Base-by-base conservation (phyloP, 768 basidiomycete species). In the Harrya chromipes region DNA sequence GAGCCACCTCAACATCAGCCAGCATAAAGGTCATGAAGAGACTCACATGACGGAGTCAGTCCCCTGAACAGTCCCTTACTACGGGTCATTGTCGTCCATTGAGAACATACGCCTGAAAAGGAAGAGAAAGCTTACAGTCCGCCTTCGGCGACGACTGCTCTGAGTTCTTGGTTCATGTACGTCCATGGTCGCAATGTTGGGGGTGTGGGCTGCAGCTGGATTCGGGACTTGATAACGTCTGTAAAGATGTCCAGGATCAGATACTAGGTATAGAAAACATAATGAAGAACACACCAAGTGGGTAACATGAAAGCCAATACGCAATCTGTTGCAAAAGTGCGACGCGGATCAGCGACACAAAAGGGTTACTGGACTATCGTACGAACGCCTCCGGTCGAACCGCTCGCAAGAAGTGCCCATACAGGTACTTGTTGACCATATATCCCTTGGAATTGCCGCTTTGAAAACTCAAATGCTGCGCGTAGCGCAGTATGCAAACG, bases 231-330 rank as follows among this genome's bases (percentile, higher is more conserved):
- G 27, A 94, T 80, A 5, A 97, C 90, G 55, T 97, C 94, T 88
- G 33, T 19, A 12, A 17, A 24, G 31, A n/a, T 19, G 9, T 12
- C 10, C 0, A 2, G 23, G 43, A 19, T n/a, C 43, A 46, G 19
- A 5, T 13, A 35, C 35, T 45, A 9, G 12, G 12, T 19, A 10
- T 20, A 17, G 7, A 13, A 16, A 46, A 47, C 3, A 34, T 46
- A 34, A 31, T 17, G 26, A 13, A 40, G 13, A 14, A 48, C 65
- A 8, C 43, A 87, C 87, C 88, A 6, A 95, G 73, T 0, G 93
- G 95, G 66, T 95, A 97, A 62, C 87, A 94, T 1, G 90, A 81
- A 2, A 97, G 75, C 97, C 97, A 99, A 62, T 99, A 63, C 8
- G 61, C 59, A 29, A 63, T 53, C 61, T 63, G 21, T 31, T 4